These are phyloP conservation scores for Cryphonectria naterciae DNA, from an alignment of 2,329 filamentous ascomycete genomes.

Conservation along the genomic window DNA sequence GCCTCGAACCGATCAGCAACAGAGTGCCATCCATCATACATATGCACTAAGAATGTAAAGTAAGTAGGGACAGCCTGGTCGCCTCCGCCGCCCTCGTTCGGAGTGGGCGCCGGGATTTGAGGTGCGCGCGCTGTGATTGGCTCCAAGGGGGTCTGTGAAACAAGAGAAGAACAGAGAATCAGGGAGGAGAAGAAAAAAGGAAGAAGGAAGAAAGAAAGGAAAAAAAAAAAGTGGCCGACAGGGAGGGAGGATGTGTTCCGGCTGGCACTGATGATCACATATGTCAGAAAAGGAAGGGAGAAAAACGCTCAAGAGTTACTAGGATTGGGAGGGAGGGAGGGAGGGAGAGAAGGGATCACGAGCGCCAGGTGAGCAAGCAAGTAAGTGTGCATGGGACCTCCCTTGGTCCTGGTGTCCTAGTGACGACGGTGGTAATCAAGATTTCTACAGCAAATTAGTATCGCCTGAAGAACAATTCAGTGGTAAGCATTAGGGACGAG, in stretches of 20 bases:
- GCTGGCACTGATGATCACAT: background rate
- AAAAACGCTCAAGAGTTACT: background rate
- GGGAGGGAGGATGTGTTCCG: background rate
- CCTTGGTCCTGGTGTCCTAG: background rate
- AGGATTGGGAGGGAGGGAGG: background rate
- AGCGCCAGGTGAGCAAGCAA: background rate
- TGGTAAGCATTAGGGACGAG: background rate
- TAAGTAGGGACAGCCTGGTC: background rate
- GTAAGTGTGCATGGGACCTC: background rate
- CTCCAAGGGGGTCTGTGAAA: background rate
- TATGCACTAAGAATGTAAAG: background rate
- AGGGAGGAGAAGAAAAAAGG: too few species aligned
- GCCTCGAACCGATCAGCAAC: slow-evolving; percentile 1
- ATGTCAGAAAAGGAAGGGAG: background rate
- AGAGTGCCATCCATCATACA: background rate
- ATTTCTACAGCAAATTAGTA: background rate
- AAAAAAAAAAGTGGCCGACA: background rate
- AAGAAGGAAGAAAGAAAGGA: too few species aligned
- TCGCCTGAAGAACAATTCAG: background rate
- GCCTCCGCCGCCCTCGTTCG: background rate
- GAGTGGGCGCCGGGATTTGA: slow-evolving; percentile 4
- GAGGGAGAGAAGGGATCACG: background rate
- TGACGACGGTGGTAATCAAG: background rate
- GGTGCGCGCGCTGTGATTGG: slow-evolving; percentile 5
- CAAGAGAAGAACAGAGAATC: background rate